phyloP scores from a whole-genome alignment of 371 early-diverging fungal genomes.

The Phascolomyces articulosus region DNA sequence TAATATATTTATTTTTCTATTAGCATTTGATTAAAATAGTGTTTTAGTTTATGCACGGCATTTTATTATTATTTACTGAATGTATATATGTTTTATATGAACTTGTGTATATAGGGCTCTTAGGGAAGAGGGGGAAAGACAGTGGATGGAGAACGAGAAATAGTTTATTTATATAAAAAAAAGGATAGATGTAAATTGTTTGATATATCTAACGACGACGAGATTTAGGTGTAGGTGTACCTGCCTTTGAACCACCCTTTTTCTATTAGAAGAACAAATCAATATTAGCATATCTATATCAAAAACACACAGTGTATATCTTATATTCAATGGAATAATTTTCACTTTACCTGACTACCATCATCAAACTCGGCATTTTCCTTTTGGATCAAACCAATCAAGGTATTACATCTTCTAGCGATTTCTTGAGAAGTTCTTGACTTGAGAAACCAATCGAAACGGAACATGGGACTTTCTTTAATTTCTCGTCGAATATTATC shows the following conservation, averaged over 20 bases:
- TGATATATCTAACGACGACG: slow-evolving; percentile 16
- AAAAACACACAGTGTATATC: no score
- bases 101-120: no score
- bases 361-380: slow-evolving; percentile 60
- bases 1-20: neutral
- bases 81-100: neutral
- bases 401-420: slow-evolving; percentile 78
- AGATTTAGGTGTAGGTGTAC: slow-evolving; percentile 15
- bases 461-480: slow-evolving; percentile 81
- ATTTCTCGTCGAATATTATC: slow-evolving; percentile 89
- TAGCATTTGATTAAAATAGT: neutral
- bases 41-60: neutral
- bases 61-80: slow-evolving; percentile 5
- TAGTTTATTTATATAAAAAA: no score
- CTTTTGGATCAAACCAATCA: slow-evolving; percentile 69
- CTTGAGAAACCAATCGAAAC: slow-evolving; percentile 98
- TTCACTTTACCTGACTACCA: slow-evolving; percentile 38
- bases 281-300: no score
- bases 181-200: no score
- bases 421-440: slow-evolving; percentile 87
- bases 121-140: no score
- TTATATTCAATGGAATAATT: no score
- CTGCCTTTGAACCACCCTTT: slow-evolving; percentile 16
- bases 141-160: no score
- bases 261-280: slow-evolving; percentile 7